phyloP scores from a whole-genome alignment of 108 stramenopile genomes.

The Pseudonitzschia multiseries region DNA sequence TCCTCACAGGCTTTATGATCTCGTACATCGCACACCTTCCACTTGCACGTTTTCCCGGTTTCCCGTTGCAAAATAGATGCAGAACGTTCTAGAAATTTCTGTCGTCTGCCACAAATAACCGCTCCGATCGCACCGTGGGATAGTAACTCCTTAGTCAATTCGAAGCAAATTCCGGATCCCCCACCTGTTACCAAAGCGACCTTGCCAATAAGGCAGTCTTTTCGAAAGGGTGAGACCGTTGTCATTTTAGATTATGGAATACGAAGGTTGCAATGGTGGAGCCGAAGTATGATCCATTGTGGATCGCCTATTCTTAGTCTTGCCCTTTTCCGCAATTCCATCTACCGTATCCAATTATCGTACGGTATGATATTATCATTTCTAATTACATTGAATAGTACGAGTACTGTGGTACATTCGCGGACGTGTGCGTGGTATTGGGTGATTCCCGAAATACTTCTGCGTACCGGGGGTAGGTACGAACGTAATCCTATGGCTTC shows the following conservation, averaged over 20 bases:
- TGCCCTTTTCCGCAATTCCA: too few relatives aligned
- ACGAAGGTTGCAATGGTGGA: neutral
- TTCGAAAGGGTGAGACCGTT: slow-evolving; percentile 41
- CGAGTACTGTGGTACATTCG: too few relatives aligned
- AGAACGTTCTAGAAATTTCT: slow-evolving; percentile 68
- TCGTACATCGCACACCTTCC: slow-evolving; percentile 78
- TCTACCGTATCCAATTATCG: too few relatives aligned
- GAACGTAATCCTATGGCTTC: too few relatives aligned
- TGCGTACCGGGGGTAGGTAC: too few relatives aligned
- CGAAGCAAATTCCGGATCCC: slow-evolving; percentile 83
- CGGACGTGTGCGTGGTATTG: too few relatives aligned
- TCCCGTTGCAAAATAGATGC: slow-evolving; percentile 34
- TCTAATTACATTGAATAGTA: too few relatives aligned
- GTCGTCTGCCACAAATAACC: slow-evolving; percentile 79
- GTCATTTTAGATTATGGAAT: neutral
- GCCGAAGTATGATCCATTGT: too few relatives aligned
- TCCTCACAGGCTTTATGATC: slow-evolving; percentile 57
- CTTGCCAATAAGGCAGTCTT: slow-evolving; percentile 67
- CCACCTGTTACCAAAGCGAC: slow-evolving; percentile 85
- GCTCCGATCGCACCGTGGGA: slow-evolving; percentile 71
- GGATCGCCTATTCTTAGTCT: too few relatives aligned
- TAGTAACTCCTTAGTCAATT: slow-evolving; percentile 76
- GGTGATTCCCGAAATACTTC: too few relatives aligned
- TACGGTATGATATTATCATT: too few relatives aligned
- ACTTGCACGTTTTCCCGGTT: slow-evolving; percentile 46